Evolutionary conservation across 345 rosid species (phyloP).

Genomic region (Lepidium didymum): DNA sequence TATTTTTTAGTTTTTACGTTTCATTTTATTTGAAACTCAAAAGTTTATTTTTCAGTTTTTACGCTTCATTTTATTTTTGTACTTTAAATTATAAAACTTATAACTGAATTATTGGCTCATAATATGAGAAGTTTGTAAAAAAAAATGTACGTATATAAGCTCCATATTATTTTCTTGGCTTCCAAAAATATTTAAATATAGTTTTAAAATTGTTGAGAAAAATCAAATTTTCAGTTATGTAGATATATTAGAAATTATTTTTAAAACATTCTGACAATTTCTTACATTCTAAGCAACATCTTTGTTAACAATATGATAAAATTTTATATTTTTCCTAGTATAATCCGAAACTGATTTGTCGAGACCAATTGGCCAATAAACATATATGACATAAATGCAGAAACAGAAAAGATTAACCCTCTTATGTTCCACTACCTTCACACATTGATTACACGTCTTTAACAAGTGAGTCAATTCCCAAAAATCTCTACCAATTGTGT

Average conservation of each 20-base stretch:
- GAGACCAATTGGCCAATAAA: background rate
- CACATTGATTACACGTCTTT: background rate
- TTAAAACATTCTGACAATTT: background rate
- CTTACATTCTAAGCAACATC: background rate
- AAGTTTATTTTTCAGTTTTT: too few relatives aligned
- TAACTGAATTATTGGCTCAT: too few relatives aligned
- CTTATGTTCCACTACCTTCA: background rate
- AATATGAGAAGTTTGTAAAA: too few relatives aligned
- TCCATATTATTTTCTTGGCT: too few relatives aligned
- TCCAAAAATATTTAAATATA: too few relatives aligned
- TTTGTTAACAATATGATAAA: background rate
- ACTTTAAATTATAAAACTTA: too few relatives aligned
- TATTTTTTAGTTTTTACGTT: too few relatives aligned
- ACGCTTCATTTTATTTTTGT: too few relatives aligned
- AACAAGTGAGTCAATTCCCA: conserved; percentile 2
- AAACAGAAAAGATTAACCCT: background rate
- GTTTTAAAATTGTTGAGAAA: too few relatives aligned
- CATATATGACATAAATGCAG: background rate
- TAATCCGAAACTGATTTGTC: background rate
- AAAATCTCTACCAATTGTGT: background rate
- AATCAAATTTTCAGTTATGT: background rate
- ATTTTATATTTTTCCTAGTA: background rate
- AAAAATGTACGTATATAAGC: too few relatives aligned
- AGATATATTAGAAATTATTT: background rate
- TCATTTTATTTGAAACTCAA: too few relatives aligned